These are phyloP conservation scores for Cladobotryum protrusum DNA, from an alignment of 2,329 filamentous ascomycete genomes.

Conservation along the genomic window DNA sequence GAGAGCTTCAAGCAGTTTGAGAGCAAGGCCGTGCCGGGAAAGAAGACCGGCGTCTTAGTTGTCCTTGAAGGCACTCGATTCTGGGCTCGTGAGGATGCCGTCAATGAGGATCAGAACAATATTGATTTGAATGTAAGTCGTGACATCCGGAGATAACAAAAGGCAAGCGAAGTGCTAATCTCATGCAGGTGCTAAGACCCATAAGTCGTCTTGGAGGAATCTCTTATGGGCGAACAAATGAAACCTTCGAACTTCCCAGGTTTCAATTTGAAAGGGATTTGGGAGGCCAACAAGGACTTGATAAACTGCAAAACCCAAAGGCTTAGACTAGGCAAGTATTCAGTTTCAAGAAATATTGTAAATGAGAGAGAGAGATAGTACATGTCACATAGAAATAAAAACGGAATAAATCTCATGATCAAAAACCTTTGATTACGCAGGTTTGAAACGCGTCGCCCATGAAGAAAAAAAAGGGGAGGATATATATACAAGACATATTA, in stretches of 20 bases:
- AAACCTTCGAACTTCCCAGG: conserved; percentile 65
- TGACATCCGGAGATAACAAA: no score
- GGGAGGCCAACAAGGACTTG: conserved; percentile 47
- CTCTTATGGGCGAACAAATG: conserved; percentile 65
- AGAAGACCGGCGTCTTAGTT: conserved; percentile 67
- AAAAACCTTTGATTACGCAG: background rate
- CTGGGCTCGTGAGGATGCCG: conserved; percentile 83
- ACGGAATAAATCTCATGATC: conserved; percentile 16
- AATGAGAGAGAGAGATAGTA: background rate
- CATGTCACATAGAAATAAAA: conserved; percentile 8
- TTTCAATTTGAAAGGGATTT: conserved; percentile 50
- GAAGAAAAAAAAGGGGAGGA: no score
- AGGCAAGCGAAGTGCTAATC: background rate
- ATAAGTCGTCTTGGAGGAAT: conserved; percentile 79
- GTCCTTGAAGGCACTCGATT: conserved; percentile 81
- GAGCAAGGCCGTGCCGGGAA: conserved; percentile 61
- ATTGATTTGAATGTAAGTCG: background rate
- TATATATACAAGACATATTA: background rate
- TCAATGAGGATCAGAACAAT: conserved; percentile 58
- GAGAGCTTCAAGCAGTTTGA: conserved; percentile 73
- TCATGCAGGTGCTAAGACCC: conserved; percentile 58
- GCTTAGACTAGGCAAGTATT: background rate
- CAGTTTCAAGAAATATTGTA: background rate
- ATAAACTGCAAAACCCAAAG: conserved; percentile 46
- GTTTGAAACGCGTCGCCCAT: no score